A percentile compares a stretch with the other conserved stretches of the same genome.
Evolutionary conservation across 2,329 filamentous ascomycete species (phyloP).

Genomic region (Colletotrichum tabaci): DNA sequence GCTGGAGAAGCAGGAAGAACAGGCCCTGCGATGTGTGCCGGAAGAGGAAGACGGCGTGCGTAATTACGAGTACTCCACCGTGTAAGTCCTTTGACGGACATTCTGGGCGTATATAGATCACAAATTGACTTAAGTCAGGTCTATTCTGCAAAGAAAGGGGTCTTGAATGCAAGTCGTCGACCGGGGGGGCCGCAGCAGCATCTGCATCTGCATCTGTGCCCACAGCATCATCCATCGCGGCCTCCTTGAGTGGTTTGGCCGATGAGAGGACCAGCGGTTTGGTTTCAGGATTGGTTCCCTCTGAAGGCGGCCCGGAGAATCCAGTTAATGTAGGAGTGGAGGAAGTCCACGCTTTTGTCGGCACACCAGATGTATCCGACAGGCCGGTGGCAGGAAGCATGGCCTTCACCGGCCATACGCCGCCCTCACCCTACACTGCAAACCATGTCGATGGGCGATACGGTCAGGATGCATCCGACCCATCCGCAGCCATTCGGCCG

Average conservation of each 20-base stretch:
- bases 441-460: neutral
- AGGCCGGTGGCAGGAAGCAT: neutral
- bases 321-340: neutral
- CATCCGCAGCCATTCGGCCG: neutral
- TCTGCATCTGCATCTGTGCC: neutral
- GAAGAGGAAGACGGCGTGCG: constrained; percentile 62
- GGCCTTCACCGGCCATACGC: neutral
- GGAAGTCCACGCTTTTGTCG: neutral
- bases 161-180: constrained; percentile 52
- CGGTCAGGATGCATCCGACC: neutral
- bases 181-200: constrained; percentile 8
- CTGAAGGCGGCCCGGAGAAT: neutral
- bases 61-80: constrained; percentile 60
- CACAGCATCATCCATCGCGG: neutral
- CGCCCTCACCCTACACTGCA: neutral
- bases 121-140: constrained; percentile 43
- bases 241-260: neutral
- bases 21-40: constrained; percentile 63
- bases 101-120: neutral
- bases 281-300: neutral
- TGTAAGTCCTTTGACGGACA: constrained; percentile 52
- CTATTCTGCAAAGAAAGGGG: constrained; percentile 54
- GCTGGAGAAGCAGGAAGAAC: constrained; percentile 61
- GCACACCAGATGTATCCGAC: neutral
- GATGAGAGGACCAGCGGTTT: neutral